Evolutionary conservation across 2,329 filamentous ascomycete genomes (phyloP).

Genomic region (Fusarium nodosum): DNA sequence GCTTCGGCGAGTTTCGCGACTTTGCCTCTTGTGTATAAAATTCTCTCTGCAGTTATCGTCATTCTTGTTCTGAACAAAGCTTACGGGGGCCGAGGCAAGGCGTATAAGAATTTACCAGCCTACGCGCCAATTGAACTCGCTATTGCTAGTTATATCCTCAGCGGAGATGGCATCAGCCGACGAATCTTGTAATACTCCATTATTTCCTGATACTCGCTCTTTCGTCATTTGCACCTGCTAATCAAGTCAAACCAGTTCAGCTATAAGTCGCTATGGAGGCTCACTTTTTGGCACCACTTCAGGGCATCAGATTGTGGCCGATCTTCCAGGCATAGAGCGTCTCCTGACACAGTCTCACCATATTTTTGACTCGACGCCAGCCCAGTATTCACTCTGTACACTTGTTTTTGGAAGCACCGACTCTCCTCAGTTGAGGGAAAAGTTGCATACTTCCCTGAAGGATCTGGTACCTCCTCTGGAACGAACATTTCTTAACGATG

Average conservation of each 20-base stretch:
- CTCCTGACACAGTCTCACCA: conserved; percentile 34
- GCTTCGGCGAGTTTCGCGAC: not conserved
- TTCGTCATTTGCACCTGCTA: not conserved
- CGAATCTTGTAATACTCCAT: conserved; percentile 26
- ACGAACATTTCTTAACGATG: conserved; percentile 41
- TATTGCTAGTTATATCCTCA: conserved; percentile 27
- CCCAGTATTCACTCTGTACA: conserved; percentile 32
- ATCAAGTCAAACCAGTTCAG: conserved; percentile 2
- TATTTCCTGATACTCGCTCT: too few relatives aligned
- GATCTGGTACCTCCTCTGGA: conserved; percentile 35
- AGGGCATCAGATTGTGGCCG: conserved; percentile 32
- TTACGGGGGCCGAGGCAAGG: not conserved
- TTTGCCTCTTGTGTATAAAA: not conserved
- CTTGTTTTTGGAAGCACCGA: conserved; percentile 36
- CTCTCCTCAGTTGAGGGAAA: conserved; percentile 14
- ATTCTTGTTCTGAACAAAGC: not conserved
- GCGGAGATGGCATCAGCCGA: conserved; percentile 23
- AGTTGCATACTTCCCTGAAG: conserved; percentile 18
- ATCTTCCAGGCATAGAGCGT: conserved; percentile 36
- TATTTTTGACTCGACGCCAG: conserved; percentile 13
- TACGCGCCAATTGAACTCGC: conserved; percentile 34
- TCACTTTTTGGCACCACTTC: conserved; percentile 43
- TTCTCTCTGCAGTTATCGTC: not conserved
- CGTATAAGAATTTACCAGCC: conserved; percentile 3
- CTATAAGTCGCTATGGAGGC: conserved; percentile 27